These are phyloP conservation scores for Alloteropsis semialata DNA, from an alignment of 176 grass and related monocot genomes.

Conservation along the genomic window DNA sequence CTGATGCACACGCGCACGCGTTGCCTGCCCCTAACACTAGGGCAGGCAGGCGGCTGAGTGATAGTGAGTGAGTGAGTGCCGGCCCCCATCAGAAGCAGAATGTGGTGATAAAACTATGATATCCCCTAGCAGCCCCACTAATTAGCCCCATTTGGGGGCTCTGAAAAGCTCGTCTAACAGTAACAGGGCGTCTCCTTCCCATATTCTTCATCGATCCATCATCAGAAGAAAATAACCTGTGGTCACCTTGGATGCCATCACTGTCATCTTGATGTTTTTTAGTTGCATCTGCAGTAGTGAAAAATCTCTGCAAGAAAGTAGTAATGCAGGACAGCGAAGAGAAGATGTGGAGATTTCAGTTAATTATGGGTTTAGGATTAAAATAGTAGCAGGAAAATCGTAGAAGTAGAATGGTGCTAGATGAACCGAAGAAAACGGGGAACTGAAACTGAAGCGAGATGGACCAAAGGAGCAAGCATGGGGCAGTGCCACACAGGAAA, in stretches of 20 bases:
- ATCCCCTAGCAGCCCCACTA: slow-evolving; percentile 37
- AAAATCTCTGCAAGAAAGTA: no score
- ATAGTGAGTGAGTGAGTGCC: slow-evolving; percentile 23
- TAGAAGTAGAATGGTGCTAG: background rate
- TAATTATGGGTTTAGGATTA: no score
- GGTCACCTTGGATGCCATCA: background rate
- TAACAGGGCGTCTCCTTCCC: background rate
- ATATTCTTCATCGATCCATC: background rate
- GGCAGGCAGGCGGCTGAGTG: no score
- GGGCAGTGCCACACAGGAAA: background rate
- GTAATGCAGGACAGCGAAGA: no score
- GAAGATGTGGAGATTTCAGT: no score
- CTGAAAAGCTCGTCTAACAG: slow-evolving; percentile 7
- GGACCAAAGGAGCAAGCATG: background rate
- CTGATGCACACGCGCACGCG: slow-evolving; percentile 16
- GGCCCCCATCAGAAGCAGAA: slow-evolving; percentile 3
- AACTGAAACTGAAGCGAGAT: background rate
- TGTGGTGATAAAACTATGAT: slow-evolving; percentile 33
- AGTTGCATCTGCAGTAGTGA: no score
- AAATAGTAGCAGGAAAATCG: no score
- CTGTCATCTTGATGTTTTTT: no score
- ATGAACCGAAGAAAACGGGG: background rate
- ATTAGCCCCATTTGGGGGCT: slow-evolving; percentile 33
- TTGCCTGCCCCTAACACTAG: slow-evolving; percentile 27
- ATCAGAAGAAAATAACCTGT: background rate